A percentile compares a stretch with the other conserved stretches of the same genome.
phyloP scores from a whole-genome alignment of 352 stramenopile genomes.

The Phytopythium montanum region DNA sequence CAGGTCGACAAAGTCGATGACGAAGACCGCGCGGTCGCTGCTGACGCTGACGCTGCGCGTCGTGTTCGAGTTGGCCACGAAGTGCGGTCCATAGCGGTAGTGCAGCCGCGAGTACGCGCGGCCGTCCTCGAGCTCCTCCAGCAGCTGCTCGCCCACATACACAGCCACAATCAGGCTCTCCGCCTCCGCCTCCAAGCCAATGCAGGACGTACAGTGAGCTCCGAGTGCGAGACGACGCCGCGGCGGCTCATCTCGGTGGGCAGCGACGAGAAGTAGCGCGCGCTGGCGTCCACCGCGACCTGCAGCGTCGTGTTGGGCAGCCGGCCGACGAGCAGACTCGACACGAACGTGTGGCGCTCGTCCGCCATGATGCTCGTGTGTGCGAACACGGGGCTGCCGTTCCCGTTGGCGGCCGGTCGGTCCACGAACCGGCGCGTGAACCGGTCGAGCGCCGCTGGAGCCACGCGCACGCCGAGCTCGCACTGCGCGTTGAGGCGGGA shows the following conservation, averaged over 20 bases:
- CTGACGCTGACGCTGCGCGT: conserved; percentile 28
- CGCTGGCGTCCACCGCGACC: conserved; percentile 22
- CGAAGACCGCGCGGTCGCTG: conserved; percentile 29
- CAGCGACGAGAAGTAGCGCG: conserved; percentile 39
- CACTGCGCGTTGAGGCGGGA: conserved; percentile 32
- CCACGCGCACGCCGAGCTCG: conserved; percentile 25
- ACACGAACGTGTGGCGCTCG: conserved; percentile 38
- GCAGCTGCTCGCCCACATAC: conserved; percentile 4
- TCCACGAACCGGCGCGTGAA: conserved; percentile 20
- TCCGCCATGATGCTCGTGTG: conserved; percentile 62
- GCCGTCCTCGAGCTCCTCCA: conserved; percentile 26
- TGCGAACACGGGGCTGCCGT: conserved; percentile 19
- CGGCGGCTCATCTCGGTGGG: conserved; percentile 26
- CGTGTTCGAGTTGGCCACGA: conserved; percentile 38
- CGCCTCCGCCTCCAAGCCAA: too few relatives aligned
- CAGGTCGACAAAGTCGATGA: conserved; percentile 43
- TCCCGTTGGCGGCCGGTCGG: not conserved
- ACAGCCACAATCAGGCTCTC: too few relatives aligned
- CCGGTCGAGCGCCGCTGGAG: conserved; percentile 29
- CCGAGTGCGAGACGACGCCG: conserved; percentile 19
- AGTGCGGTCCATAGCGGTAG: conserved; percentile 36
- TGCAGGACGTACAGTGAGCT: conserved; percentile 18
- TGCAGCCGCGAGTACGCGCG: conserved; percentile 36
- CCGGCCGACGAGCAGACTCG: conserved; percentile 44
- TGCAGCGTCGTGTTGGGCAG: conserved; percentile 36